Evolutionary conservation across 1,139 yeast genomes (phyloP).

Genomic region (Taphrina sp.): DNA sequence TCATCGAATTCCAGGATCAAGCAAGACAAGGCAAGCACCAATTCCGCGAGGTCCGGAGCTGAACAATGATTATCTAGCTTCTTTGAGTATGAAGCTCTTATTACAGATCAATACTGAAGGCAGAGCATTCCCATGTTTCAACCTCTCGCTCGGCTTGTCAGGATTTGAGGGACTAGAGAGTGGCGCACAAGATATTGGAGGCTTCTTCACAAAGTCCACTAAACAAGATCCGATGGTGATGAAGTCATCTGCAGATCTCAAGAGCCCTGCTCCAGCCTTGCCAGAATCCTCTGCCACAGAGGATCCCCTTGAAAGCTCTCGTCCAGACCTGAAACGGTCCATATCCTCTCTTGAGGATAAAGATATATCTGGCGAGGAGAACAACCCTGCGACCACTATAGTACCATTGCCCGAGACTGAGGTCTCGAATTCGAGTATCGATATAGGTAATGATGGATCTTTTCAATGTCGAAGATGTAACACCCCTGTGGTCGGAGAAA

Average conservation of each 20-base stretch:
- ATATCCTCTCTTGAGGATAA: too few species aligned
- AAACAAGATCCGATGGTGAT: background rate
- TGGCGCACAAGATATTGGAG: conserved; percentile 35
- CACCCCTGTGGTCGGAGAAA: conserved; percentile 35
- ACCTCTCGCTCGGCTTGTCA: conserved; percentile 35
- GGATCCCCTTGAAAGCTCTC: too few species aligned
- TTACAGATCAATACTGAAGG: conserved; percentile 37
- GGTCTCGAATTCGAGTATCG: background rate
- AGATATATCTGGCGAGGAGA: background rate
- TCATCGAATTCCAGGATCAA: conserved; percentile 28
- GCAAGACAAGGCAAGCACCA: conserved; percentile 37
- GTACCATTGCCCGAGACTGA: background rate
- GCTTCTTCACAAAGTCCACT: conserved; percentile 30
- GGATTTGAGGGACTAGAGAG: conserved; percentile 35
- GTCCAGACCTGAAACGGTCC: too few species aligned
- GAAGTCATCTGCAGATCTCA: too few species aligned
- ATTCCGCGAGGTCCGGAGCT: conserved; percentile 36
- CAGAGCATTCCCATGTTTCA: conserved; percentile 36
- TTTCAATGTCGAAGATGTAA: conserved; percentile 18
- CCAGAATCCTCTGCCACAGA: background rate
- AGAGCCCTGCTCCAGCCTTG: too few species aligned
- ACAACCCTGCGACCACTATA: background rate
- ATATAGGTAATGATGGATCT: conserved; percentile 20
- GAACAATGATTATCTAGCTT: conserved; percentile 39
- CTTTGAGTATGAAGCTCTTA: conserved; percentile 41